phyloP scores from a whole-genome alignment of 306 rosid genomes.

The Rubus parviflorus region DNA sequence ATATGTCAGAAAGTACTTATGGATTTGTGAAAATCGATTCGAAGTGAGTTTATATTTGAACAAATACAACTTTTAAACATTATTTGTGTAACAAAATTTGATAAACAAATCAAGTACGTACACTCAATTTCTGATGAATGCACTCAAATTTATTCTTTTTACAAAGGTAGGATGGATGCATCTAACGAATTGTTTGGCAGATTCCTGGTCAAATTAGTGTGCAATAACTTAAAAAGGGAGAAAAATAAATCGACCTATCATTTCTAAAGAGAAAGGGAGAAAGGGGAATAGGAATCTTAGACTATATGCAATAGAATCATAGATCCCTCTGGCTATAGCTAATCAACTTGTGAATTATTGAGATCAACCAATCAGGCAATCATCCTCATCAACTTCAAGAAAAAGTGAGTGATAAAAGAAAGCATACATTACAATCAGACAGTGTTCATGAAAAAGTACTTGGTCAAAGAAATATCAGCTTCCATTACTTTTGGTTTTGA shows the following conservation, averaged over 20 bases:
- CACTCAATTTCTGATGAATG: neutral
- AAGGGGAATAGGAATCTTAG: neutral
- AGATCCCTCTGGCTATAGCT: neutral
- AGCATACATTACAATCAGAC: neutral
- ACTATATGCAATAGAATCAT: neutral
- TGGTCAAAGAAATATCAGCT: slow-evolving; percentile 17
- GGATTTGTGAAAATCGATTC: neutral
- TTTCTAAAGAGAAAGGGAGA: neutral
- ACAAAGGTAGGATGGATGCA: neutral
- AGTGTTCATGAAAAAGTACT: neutral
- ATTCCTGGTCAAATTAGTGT: neutral
- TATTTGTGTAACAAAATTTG: neutral
- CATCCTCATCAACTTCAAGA: slow-evolving; percentile 5
- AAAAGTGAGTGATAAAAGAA: slow-evolving; percentile 1
- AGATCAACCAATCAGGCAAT: neutral
- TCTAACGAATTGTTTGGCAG: neutral
- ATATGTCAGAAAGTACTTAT: too few relatives aligned
- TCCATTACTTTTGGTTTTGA: slow-evolving; percentile 3
- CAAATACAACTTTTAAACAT: neutral
- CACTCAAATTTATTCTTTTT: neutral
- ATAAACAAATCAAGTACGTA: neutral
- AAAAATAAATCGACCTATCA: neutral
- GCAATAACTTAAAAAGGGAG: neutral
- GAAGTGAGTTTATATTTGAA: neutral
- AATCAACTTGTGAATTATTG: slow-evolving; percentile 5